These are phyloP conservation scores for Alternaria sp. DNA, from an alignment of 2,329 filamentous ascomycete species.

Conservation along the genomic window DNA sequence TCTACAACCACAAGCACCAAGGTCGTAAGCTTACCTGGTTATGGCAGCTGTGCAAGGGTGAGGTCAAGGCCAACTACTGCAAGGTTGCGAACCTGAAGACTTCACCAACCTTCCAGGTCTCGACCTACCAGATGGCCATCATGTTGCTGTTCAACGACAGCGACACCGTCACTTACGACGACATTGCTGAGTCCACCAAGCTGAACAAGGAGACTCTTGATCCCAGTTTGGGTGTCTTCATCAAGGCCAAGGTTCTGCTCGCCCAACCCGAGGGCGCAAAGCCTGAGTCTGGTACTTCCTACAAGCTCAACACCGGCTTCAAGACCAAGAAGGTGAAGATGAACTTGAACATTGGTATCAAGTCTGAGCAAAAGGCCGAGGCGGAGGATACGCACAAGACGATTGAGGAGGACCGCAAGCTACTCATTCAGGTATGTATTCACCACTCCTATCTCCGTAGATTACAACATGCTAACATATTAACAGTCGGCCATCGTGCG, in stretches of 20 bases:
- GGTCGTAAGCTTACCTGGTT: constrained; percentile 97
- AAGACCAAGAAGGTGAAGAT: constrained; percentile 98
- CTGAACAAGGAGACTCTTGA: constrained; percentile 84
- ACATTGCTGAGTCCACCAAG: constrained; percentile 81
- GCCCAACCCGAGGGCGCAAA: constrained; percentile 76
- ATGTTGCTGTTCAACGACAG: constrained; percentile 92
- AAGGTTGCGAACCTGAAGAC: constrained; percentile 71
- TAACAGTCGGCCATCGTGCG: constrained; percentile 92
- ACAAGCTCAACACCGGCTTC: constrained; percentile 90
- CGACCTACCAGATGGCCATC: constrained; percentile 97
- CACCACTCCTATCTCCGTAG: background rate
- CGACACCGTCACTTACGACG: constrained; percentile 83
- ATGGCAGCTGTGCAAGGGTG: constrained; percentile 98
- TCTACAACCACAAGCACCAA: constrained; percentile 96
- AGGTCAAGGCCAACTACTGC: constrained; percentile 92
- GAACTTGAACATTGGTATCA: constrained; percentile 93
- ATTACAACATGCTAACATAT: constrained; percentile 36
- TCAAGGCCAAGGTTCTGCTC: constrained; percentile 90
- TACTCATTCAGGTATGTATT: constrained; percentile 86
- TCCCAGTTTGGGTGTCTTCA: constrained; percentile 80
- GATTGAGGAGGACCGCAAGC: constrained; percentile 96
- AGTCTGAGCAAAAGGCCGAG: constrained; percentile 95
- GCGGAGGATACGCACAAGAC: constrained; percentile 98
- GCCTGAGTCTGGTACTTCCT: constrained; percentile 77
- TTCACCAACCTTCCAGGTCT: constrained; percentile 95